Percentiles rank a stretch among this genome's conserved stretches.
Conservation (phyloP, 345 rosid genomes). For the Conringia planisiliqua region DNA sequence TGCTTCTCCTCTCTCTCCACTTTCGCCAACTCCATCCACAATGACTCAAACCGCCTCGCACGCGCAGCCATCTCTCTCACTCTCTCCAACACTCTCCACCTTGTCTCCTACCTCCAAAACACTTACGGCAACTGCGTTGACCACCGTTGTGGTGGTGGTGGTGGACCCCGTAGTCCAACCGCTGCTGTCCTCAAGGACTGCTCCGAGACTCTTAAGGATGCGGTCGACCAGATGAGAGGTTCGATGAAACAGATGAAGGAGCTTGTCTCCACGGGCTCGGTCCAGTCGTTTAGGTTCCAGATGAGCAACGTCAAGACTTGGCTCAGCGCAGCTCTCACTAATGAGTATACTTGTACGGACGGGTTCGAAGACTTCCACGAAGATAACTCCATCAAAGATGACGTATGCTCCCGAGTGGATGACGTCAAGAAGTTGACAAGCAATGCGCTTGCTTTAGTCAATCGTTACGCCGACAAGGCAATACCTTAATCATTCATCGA, state of each 20-base stretch:
- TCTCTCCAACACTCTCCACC: conserved; percentile 42
- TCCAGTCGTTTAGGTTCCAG: conserved; percentile 53
- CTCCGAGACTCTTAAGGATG: conserved; percentile 65
- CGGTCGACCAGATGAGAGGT: conserved; percentile 63
- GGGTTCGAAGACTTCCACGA: conserved; percentile 58
- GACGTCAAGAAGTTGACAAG: conserved; percentile 64
- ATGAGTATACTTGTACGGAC: conserved; percentile 78
- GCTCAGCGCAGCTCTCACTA: conserved; percentile 84
- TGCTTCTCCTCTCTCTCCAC: conserved; percentile 63
- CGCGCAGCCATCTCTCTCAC: conserved; percentile 52
- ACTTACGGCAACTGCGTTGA: neutral
- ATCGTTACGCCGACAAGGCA: conserved; percentile 50
- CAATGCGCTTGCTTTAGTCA: conserved; percentile 65
- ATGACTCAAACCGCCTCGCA: conserved; percentile 55
- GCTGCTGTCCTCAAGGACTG: conserved; percentile 67
- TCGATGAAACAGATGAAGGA: conserved; percentile 73
- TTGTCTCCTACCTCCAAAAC: conserved; percentile 40
- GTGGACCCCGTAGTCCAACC: neutral
- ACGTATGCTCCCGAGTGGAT: conserved; percentile 43
- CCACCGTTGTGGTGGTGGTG: conserved; percentile 15
- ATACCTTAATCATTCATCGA: conserved; percentile 3
- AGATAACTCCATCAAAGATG: conserved; percentile 42
- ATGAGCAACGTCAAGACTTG: conserved; percentile 89
- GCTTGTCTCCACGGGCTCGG: conserved; percentile 26
- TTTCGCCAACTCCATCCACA: conserved; percentile 49